phyloP scores from a whole-genome alignment of 1,139 yeast genomes.

The Zygosaccharomyces sapae region DNA sequence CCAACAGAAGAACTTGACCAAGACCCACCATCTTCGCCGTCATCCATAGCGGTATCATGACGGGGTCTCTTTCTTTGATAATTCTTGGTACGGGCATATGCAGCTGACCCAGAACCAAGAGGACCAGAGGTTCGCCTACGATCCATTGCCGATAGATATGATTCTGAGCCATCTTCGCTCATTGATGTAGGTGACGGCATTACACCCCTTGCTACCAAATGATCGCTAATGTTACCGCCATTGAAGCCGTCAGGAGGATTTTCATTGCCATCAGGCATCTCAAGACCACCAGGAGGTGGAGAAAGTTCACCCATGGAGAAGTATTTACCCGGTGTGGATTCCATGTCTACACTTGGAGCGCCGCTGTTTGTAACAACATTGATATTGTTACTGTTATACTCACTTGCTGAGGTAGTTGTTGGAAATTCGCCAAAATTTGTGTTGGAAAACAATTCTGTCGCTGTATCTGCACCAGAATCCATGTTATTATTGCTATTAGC shows the following conservation, averaged over 20 bases:
- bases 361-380: conserved; percentile 2
- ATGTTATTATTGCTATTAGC: conserved; percentile 12
- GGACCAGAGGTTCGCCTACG: conserved; percentile 22
- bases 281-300: conserved; percentile 5
- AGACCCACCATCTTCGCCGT: conserved; percentile 14
- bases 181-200: conserved; percentile 57
- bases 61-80: conserved; percentile 42
- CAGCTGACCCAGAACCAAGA: conserved; percentile 16
- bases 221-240: conserved; percentile 57
- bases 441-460: conserved; percentile 19
- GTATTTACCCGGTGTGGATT: conserved; percentile 11
- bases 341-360: not conserved
- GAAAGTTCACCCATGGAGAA: conserved; percentile 12
- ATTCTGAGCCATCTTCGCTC: conserved; percentile 64
- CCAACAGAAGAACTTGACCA: conserved; percentile 18
- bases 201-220: conserved; percentile 13
- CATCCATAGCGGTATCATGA: conserved; percentile 22
- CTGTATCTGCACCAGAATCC: conserved; percentile 21
- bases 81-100: conserved; percentile 19
- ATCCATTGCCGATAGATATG: conserved; percentile 40
- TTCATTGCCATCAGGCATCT: not conserved
- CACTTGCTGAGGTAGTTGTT: conserved; percentile 17
- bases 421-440: conserved; percentile 18
- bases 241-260: conserved; percentile 14
- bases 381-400: conserved; percentile 13